Evolutionary conservation across 129 eudicot genomes (phyloP).

Genomic region (Solidago caesia): DNA sequence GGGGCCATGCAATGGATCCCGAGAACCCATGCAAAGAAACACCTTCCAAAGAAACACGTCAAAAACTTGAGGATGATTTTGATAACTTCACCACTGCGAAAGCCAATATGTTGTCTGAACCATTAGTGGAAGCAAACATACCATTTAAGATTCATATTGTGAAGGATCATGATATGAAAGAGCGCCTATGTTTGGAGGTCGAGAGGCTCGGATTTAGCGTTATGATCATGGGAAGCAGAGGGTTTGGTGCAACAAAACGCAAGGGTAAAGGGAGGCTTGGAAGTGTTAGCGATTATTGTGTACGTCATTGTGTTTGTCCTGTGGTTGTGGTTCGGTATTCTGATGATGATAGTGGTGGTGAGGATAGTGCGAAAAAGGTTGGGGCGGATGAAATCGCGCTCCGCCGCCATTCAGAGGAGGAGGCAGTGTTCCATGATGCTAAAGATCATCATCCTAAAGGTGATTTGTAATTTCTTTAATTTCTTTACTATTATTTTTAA

Average conservation of each 20-base stretch:
- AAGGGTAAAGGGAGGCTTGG: constrained; percentile 12
- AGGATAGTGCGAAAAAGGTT: neutral
- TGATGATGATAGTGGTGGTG: neutral
- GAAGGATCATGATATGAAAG: constrained; percentile 15
- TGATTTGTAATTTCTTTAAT: neutral
- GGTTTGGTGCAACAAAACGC: constrained; percentile 6
- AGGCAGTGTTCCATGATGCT: neutral
- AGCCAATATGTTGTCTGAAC: neutral
- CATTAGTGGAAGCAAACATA: constrained; percentile 7
- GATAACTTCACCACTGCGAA: constrained; percentile 1
- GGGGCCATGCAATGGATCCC: constrained; percentile 13
- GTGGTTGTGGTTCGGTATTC: constrained; percentile 16
- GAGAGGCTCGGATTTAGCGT: constrained; percentile 14
- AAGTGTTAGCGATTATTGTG: constrained; percentile 21
- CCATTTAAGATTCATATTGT: constrained; percentile 16
- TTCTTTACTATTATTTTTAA: no score
- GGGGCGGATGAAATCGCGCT: neutral
- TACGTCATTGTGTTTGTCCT: constrained; percentile 21
- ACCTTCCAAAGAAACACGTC: neutral
- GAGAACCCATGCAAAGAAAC: neutral
- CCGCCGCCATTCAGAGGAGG: neutral
- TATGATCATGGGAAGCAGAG: constrained; percentile 17
- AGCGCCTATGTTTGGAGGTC: constrained; percentile 13
- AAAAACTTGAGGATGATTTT: constrained; percentile 17
- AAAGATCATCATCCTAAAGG: constrained; percentile 2